These are phyloP conservation scores for Closterium sp. DNA, from an alignment of 139 green algal genomes.

Conservation along the genomic window DNA sequence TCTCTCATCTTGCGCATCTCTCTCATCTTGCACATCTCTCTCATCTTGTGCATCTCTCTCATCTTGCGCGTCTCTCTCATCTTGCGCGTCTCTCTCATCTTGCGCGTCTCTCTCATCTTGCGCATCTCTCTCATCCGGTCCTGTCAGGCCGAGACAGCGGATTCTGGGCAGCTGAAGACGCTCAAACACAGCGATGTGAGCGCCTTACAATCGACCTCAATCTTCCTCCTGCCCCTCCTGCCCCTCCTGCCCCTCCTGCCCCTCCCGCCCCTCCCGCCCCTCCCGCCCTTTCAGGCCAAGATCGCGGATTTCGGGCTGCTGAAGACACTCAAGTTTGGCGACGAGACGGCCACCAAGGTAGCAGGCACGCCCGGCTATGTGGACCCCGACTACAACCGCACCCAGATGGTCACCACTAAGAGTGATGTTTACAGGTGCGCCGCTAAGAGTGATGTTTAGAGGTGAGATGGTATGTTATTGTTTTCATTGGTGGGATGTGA, in stretches of 20 bases:
- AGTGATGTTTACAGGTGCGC: not conserved
- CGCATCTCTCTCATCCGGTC: too few species aligned
- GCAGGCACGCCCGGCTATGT: not conserved
- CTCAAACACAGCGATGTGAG: not conserved
- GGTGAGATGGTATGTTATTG: too few species aligned
- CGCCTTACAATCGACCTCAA: not conserved
- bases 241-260: not conserved
- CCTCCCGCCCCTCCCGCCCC: too few species aligned
- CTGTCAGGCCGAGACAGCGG: not conserved
- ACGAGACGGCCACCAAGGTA: not conserved
- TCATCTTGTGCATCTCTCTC: too few species aligned
- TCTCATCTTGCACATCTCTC: too few species aligned
- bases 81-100: too few species aligned
- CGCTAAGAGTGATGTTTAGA: too few species aligned
- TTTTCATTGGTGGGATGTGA: too few species aligned
- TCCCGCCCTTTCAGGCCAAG: conserved; percentile 12
- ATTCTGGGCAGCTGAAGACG: not conserved
- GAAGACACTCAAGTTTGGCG: not conserved
- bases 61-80: too few species aligned
- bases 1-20: too few species aligned
- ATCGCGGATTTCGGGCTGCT: conserved; percentile 37
- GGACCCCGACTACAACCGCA: not conserved
- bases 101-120: not conserved
- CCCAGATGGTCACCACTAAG: not conserved
- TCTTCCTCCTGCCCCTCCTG: not conserved